Evolutionary conservation across 2,329 filamentous ascomycete species (phyloP).

Genomic region (Cercospora sp.): DNA sequence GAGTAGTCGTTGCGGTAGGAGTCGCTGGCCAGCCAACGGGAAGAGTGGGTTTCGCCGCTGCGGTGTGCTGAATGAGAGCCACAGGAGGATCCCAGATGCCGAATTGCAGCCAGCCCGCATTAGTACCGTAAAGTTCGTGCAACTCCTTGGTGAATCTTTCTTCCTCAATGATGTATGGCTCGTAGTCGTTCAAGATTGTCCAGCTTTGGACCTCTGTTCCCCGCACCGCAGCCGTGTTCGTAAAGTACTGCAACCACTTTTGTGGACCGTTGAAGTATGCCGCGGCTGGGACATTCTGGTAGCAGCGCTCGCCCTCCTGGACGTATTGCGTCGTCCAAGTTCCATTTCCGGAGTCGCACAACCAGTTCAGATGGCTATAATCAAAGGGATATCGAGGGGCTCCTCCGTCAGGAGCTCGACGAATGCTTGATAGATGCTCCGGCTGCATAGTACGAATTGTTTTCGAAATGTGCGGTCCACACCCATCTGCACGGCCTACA

Average conservation of each 20-base stretch:
- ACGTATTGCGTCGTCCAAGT: constrained; percentile 23
- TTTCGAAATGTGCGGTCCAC: constrained; percentile 27
- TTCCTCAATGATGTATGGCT: constrained; percentile 26
- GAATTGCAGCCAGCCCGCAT: not conserved
- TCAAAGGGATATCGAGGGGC: constrained; percentile 26
- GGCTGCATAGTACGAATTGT: constrained; percentile 29
- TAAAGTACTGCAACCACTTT: constrained; percentile 9
- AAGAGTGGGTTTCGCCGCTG: constrained; percentile 11
- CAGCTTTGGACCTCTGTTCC: not conserved
- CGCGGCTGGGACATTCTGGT: constrained; percentile 30
- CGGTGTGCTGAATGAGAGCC: constrained; percentile 18
- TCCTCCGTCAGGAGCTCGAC: constrained; percentile 22
- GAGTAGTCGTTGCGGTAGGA: not conserved
- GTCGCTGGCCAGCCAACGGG: constrained; percentile 62
- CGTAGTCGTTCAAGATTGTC: constrained; percentile 30
- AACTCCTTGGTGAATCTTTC: constrained; percentile 10
- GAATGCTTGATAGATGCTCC: constrained; percentile 26
- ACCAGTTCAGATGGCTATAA: constrained; percentile 32
- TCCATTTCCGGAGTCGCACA: constrained; percentile 23
- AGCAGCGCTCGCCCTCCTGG: constrained; percentile 24
- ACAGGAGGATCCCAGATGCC: constrained; percentile 27
- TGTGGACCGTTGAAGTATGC: constrained; percentile 28
- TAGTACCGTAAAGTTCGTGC: constrained; percentile 4
- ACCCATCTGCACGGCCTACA: constrained; percentile 27
- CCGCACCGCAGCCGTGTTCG: not conserved